These are phyloP conservation scores for Nasturtium officinale DNA, from an alignment of 345 rosid species.

Conservation along the genomic window DNA sequence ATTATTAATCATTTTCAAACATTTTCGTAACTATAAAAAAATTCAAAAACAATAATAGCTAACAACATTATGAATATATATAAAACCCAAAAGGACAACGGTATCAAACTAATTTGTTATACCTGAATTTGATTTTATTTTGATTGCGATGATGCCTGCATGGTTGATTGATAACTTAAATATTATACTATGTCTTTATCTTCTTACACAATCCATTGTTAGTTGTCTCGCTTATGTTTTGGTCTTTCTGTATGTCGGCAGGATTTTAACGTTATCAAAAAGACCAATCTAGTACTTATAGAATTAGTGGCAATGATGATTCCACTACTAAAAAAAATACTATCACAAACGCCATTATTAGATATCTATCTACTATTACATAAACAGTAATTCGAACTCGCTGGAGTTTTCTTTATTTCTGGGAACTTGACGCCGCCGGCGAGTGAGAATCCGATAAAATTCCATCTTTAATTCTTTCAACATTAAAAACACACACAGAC, in stretches of 20 bases:
- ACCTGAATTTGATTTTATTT: background rate
- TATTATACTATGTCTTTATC: background rate
- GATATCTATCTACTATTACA: background rate
- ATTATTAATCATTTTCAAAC: no score
- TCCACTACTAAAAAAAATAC: background rate
- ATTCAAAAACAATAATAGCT: no score
- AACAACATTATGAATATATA: no score
- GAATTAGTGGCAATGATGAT: constrained; percentile 14
- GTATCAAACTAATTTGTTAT: background rate
- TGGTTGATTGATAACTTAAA: background rate
- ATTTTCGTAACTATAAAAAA: no score
- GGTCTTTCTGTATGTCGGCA: constrained; percentile 12
- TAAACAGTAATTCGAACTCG: background rate
- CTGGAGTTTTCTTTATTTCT: background rate
- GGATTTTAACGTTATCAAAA: background rate
- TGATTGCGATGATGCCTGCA: background rate
- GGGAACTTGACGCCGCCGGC: constrained; percentile 9
- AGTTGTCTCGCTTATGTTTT: constrained; percentile 3
- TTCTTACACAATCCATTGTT: background rate
- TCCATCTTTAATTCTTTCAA: background rate
- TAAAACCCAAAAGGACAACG: background rate
- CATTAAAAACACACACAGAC: background rate
- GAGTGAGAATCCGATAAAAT: background rate
- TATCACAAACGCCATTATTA: constrained; percentile 1
- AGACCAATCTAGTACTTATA: background rate